Evolutionary conservation across 2,329 filamentous ascomycete genomes (phyloP), one percentile per base, ranked within the genome.

Genomic region (Onygenales sp.): DNA sequence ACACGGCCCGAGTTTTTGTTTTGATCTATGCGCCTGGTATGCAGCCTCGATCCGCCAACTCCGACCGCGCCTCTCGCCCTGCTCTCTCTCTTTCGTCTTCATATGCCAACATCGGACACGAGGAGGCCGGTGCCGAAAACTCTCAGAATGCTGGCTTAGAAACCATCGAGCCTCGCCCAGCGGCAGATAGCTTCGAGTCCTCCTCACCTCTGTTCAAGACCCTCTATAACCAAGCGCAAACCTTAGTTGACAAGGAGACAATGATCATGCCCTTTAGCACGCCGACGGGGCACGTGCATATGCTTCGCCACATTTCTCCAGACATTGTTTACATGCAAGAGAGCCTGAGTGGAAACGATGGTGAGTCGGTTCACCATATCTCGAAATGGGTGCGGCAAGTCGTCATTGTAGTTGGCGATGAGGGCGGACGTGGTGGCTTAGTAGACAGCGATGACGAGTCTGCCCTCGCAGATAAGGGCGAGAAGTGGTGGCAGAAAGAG

Each of bases 211-310:
- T 85, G 9, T 95, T 90, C 75, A 85, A 87, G 65, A 84, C 86
- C 0, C 76, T 95, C 6, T 89, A 93, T 70, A 81, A 83, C 1
- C 87, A 95, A 71, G 90, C 90, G 2, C 75, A 87, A 42, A 73
- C 78, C 1, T 78, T 96, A 9, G 89, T 95, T 4, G 87, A 94
- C 61, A 88, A 89, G 64, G 86, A 93, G 43, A 84, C 81, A 43
- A 90, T 90, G 80, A 86, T 96, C 54, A 79, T 97, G 65, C 90
- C 90, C 0, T 97, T 95, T 66, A 93, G 85, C 9, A 88, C 89
- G 0, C 74, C 80, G n/a, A 85, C 82, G 32, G 91, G 91, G 45
- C 88, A 93, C 65, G 80, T 89, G 3, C 87, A 95, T 66, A 89
- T 96, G 61, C 79, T 96, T 32, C 86, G 89, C 50, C 89, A 95